Evolutionary conservation across 108 stramenopile genomes (phyloP), one percentile per base, ranked within the genome.

Genomic region (Conticribra weissflogii): DNA sequence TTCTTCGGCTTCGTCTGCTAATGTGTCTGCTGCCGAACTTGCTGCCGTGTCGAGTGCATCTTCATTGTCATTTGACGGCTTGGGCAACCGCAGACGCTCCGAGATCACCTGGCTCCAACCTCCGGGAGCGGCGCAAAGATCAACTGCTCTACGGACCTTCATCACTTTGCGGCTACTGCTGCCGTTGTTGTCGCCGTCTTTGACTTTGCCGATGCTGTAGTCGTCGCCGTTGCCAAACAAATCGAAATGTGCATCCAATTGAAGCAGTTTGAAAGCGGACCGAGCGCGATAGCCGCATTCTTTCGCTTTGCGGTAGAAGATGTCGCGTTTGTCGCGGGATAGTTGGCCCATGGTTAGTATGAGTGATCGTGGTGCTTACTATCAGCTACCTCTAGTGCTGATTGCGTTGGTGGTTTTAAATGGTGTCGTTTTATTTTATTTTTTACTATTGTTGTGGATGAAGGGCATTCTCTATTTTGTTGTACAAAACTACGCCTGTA

Each of bases 61-160:
- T 8, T 46, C 52, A 25, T 63, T 49, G 2, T 2, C 24, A 17
- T 54, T 41, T 41, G 36, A 12, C 56, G 56, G 30, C 24, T 30
- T 16, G 56, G 29, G n/a, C 1, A 1, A 31, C 17, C 12, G 15
- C 52, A 96, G 68, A 54, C 85, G 79, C 51, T 86, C 83, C 8
- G 81, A 68, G 16, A 98, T 71, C 17, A 99, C 98, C 68, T 99
- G 99, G 36, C 81, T 86, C 99, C 99, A 99, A 28, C 91, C 91
- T 51, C 99, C 99, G 0, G 99, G 99, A 3, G 99, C 99, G 3
- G 99, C 98, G 72, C 98, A 98, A 23, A 99, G 78, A 83, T 99
- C 99, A 0, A 99, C 99, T 12, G 95, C 98, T n/a, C 81, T 62
- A 8, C 31, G 46, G 34, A 78, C 77, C 21, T 3, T 28, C 54